phyloP scores from a whole-genome alignment of 306 rosid species.

The Argentina anserina region DNA sequence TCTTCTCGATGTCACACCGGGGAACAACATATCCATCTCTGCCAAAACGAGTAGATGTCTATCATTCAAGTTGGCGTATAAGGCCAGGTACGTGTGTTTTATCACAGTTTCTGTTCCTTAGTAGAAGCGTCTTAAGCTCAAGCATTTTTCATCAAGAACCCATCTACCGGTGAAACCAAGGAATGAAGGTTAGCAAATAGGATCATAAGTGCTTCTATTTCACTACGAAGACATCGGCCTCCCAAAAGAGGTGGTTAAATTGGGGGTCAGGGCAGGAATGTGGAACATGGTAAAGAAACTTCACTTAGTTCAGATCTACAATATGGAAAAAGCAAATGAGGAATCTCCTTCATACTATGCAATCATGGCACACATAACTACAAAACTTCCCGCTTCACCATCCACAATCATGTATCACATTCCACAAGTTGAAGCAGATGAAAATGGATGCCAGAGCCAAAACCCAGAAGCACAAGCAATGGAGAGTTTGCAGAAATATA shows the following conservation, averaged over 20 bases:
- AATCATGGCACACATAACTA: not conserved
- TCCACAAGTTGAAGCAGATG: not conserved
- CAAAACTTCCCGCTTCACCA: not conserved
- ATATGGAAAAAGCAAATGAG: not conserved
- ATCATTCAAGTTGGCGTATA: constrained; percentile 1
- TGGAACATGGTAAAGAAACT: constrained; percentile 10
- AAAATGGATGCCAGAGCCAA: not conserved
- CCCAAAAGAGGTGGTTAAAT: constrained; percentile 8
- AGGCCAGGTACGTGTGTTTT: not conserved
- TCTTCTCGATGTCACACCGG: not conserved
- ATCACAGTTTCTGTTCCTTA: not conserved
- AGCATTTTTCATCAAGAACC: not conserved
- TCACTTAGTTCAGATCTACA: not conserved
- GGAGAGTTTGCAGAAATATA: not conserved
- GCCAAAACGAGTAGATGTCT: constrained; percentile 10
- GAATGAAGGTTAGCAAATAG: not conserved
- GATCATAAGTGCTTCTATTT: constrained; percentile 13
- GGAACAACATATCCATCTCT: constrained; percentile 14
- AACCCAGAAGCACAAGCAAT: not conserved
- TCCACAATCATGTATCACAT: not conserved
- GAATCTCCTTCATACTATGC: constrained; percentile 7
- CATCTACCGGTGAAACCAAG: not conserved
- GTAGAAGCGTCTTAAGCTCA: not conserved
- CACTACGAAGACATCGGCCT: constrained; percentile 11
- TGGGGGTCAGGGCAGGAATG: constrained; percentile 20